These are phyloP conservation scores for Sporothrix phasma DNA, from an alignment of 2,329 filamentous ascomycete genomes.

Conservation along the genomic window DNA sequence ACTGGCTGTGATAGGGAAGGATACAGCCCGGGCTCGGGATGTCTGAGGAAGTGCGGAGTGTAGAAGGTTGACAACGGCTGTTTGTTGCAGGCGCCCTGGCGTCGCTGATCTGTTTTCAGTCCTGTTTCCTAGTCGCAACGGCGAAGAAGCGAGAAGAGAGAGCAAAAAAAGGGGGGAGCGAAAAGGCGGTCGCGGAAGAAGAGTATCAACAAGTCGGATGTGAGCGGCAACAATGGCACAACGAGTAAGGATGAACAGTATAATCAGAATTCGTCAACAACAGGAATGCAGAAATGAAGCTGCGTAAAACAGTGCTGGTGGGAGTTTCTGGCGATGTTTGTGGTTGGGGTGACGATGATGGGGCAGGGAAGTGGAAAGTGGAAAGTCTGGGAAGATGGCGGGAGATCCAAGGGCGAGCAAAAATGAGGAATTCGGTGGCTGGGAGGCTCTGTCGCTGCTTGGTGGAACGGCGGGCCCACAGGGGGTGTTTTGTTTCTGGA, in stretches of 20 bases:
- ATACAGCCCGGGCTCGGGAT: background rate
- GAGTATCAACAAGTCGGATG: background rate
- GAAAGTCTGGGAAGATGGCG: background rate
- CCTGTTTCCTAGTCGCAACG: background rate
- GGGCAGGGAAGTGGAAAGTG: background rate
- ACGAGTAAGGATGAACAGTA: constrained; percentile 1
- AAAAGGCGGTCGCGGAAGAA: background rate
- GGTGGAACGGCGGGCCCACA: background rate
- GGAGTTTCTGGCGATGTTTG: constrained; percentile 2
- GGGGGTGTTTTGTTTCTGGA: background rate
- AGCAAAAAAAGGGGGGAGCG: background rate
- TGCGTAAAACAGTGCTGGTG: background rate
- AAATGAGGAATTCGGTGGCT: constrained; percentile 14
- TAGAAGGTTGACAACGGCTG: background rate
- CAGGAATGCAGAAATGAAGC: background rate
- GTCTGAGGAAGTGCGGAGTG: background rate
- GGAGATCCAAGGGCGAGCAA: background rate
- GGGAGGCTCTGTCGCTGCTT: constrained; percentile 12
- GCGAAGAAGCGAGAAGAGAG: background rate
- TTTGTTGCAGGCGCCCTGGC: constrained; percentile 3
- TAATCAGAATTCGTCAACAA: background rate
- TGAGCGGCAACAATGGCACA: background rate
- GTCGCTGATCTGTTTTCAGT: constrained; percentile 4
- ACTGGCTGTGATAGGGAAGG: background rate
- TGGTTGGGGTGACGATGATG: background rate